phyloP scores from a whole-genome alignment of 345 rosid genomes.

The Linum usitatissimum region DNA sequence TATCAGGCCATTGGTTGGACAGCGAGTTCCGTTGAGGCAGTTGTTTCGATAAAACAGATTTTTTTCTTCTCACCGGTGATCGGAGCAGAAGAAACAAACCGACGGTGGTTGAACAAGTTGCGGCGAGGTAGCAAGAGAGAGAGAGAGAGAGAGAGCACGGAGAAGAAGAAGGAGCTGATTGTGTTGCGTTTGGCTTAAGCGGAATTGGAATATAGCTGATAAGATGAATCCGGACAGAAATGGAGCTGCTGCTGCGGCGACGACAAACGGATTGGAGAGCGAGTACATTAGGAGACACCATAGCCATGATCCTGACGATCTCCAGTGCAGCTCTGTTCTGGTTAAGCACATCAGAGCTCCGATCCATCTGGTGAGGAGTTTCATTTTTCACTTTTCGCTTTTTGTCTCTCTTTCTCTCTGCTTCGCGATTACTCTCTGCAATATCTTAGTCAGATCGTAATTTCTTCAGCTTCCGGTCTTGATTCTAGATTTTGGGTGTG shows the following conservation, averaged over 20 bases:
- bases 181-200: background rate
- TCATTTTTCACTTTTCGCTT: background rate
- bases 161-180: background rate
- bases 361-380: constrained; percentile 3
- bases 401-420: background rate
- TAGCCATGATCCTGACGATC: constrained; percentile 6
- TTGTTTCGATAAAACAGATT: background rate
- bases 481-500: too few species aligned
- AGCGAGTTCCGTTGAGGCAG: background rate
- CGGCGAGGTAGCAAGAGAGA: background rate
- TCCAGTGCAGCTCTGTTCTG: constrained; percentile 8
- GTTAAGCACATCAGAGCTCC: constrained; percentile 13
- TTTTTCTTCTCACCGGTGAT: too few species aligned
- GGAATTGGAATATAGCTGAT: background rate
- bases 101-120: background rate
- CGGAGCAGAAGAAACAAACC: background rate
- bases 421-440: background rate
- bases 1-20: background rate
- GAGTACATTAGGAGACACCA: constrained; percentile 7
- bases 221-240: background rate
- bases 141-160: background rate
- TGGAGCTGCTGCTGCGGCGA: background rate
- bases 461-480: too few species aligned
- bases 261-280: background rate
- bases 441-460: too few species aligned